Percentiles rank a stretch among this genome's conserved stretches.
These are phyloP conservation scores for Pythium scleroteichum DNA, from an alignment of 352 stramenopile genomes.

Conservation along the genomic window DNA sequence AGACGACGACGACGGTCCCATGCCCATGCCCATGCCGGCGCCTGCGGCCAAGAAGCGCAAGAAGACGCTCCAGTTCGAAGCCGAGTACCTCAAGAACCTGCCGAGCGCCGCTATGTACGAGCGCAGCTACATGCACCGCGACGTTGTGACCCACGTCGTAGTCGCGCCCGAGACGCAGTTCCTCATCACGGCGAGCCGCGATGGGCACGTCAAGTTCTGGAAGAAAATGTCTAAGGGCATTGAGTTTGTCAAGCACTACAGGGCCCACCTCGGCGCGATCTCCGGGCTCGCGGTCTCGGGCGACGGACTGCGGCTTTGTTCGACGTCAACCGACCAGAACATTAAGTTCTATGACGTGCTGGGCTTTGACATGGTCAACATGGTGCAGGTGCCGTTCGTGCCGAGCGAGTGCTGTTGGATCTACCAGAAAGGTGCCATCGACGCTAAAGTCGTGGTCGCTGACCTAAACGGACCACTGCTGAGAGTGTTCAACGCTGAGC, in stretches of 20 bases:
- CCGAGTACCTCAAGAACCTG: constrained; percentile 79
- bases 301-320: constrained; percentile 87
- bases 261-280: constrained; percentile 93
- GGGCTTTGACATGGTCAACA: constrained; percentile 98
- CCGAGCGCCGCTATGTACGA: constrained; percentile 93
- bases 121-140: constrained; percentile 97
- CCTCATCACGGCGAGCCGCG: constrained; percentile 92
- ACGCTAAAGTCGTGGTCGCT: constrained; percentile 77
- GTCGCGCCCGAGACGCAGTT: constrained; percentile 94
- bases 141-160: constrained; percentile 91
- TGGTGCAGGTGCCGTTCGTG: constrained; percentile 85
- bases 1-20: constrained; percentile 47
- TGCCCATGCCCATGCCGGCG: constrained; percentile 53
- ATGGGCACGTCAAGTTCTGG: constrained; percentile 99
- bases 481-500: constrained; percentile 87
- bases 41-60: constrained; percentile 34
- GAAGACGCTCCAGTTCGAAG: constrained; percentile 69
- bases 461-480: constrained; percentile 65
- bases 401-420: constrained; percentile 82
- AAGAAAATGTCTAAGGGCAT: constrained; percentile 95
- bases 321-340: constrained; percentile 86
- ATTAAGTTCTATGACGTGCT: constrained; percentile 99
- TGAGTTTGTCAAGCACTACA: constrained; percentile 99
- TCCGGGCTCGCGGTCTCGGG: constrained; percentile 77
- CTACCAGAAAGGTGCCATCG: constrained; percentile 51